Percentiles rank a stretch among this genome's conserved stretches.
These are phyloP conservation scores for Backusella macrospora DNA, from an alignment of 192 early-diverging fungal species.

Conservation along the genomic window DNA sequence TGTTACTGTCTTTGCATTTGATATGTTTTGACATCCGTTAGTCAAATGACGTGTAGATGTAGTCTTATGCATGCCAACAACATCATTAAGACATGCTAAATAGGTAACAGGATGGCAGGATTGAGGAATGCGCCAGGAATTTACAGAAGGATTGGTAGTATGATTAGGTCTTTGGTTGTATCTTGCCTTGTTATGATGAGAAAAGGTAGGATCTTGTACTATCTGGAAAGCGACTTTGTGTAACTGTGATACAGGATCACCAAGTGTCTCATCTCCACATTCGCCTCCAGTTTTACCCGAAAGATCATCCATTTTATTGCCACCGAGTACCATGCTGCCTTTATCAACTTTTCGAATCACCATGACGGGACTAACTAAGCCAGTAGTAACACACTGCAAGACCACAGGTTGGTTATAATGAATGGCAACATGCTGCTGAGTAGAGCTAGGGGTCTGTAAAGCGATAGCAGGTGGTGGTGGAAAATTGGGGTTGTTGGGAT, in stretches of 20 bases:
- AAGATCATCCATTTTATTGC: slow-evolving; percentile 42
- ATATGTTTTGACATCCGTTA: background rate
- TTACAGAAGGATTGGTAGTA: background rate
- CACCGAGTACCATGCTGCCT: slow-evolving; percentile 72
- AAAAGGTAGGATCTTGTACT: slow-evolving; percentile 47
- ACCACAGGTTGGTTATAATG: slow-evolving; percentile 90
- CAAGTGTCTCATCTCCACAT: slow-evolving; percentile 56
- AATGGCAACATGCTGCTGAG: slow-evolving; percentile 63
- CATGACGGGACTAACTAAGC: slow-evolving; percentile 79
- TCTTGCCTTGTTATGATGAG: slow-evolving; percentile 31
- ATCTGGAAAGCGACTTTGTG: slow-evolving; percentile 93
- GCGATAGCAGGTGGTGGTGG: slow-evolving; percentile 77
- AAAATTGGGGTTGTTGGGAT: slow-evolving; percentile 39
- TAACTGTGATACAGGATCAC: slow-evolving; percentile 87
- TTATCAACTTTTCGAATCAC: slow-evolving; percentile 85
- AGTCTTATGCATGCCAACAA: slow-evolving; percentile 70
- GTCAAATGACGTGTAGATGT: slow-evolving; percentile 48
- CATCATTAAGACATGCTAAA: slow-evolving; percentile 74
- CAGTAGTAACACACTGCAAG: slow-evolving; percentile 82
- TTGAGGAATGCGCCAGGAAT: slow-evolving; percentile 36
- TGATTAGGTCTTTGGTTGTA: background rate
- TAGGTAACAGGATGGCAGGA: slow-evolving; percentile 52
- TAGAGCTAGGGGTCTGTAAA: slow-evolving; percentile 58
- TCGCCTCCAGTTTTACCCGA: slow-evolving; percentile 40
- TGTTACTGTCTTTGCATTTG: background rate